phyloP scores from a whole-genome alignment of 768 basidiomycete genomes.

The Amanita inopinata region DNA sequence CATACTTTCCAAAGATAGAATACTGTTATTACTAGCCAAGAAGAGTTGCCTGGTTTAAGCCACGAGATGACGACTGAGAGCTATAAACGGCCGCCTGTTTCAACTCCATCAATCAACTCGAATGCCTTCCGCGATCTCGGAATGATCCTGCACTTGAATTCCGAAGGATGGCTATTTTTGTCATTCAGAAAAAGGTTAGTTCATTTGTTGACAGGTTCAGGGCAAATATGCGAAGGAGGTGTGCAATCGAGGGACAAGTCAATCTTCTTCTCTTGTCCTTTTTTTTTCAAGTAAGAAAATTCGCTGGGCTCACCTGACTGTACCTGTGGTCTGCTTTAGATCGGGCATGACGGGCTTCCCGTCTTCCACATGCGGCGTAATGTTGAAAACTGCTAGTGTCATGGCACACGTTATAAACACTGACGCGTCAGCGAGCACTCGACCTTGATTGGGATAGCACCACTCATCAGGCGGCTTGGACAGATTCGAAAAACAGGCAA shows the following conservation, averaged over 20 bases:
- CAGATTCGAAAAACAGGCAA: neutral
- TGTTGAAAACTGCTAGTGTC: constrained; percentile 32
- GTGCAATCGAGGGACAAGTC: too few relatives aligned
- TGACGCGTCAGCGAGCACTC: constrained; percentile 31
- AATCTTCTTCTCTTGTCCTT: too few relatives aligned
- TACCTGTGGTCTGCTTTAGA: constrained; percentile 33
- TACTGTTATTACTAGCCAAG: too few relatives aligned
- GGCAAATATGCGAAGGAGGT: too few relatives aligned
- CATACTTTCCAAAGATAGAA: too few relatives aligned
- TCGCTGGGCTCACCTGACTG: constrained; percentile 28
- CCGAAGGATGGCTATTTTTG: constrained; percentile 16
- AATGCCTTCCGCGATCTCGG: constrained; percentile 17
- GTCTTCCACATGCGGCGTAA: constrained; percentile 21
- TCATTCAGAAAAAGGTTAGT: too few relatives aligned
- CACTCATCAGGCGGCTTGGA: constrained; percentile 11
- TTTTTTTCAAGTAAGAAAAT: too few relatives aligned
- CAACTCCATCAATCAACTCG: constrained; percentile 13
- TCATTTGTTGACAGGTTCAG: too few relatives aligned
- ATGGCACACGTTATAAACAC: constrained; percentile 31
- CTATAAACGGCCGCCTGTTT: too few relatives aligned
- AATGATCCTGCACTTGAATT: constrained; percentile 19
- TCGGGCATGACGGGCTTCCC: constrained; percentile 23
- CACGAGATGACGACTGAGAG: too few relatives aligned
- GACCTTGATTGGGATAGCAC: constrained; percentile 9
- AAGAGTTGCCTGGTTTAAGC: too few relatives aligned